Conservation (phyloP, 2,329 filamentous ascomycete genomes). For the Penicillium sp. region DNA sequence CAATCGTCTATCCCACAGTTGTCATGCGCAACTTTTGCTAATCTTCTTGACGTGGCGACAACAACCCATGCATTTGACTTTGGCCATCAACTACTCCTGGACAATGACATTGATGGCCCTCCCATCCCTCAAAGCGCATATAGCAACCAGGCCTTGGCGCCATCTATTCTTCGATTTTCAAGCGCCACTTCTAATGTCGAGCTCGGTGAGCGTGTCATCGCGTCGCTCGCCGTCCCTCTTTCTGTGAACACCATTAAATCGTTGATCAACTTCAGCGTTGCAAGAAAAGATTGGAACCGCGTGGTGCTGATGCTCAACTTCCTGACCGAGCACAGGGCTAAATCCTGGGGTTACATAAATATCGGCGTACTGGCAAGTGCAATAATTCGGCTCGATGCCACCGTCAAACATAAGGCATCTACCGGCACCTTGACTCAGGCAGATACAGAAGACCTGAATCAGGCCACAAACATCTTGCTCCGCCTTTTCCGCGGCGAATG, state of each 20-base stretch:
- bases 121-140: conserved; percentile 49
- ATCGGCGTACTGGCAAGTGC: conserved; percentile 36
- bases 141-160: conserved; percentile 47
- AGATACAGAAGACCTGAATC: conserved; percentile 18
- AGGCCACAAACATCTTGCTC: conserved; percentile 33
- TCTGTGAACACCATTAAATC: conserved; percentile 37
- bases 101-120: conserved; percentile 54
- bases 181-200: conserved; percentile 46
- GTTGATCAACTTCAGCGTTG: conserved; percentile 35
- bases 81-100: conserved; percentile 54
- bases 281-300: conserved; percentile 34
- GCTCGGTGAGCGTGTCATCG: conserved; percentile 30
- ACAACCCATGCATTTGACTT: conserved; percentile 48
- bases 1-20: conserved; percentile 39
- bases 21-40: conserved; percentile 48
- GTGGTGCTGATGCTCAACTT: conserved; percentile 33
- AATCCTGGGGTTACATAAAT: conserved; percentile 40
- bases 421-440: conserved; percentile 1
- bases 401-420: conserved; percentile 12
- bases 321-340: conserved; percentile 32
- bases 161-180: conserved; percentile 56
- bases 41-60: conserved; percentile 51
- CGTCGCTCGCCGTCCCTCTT: conserved; percentile 32
- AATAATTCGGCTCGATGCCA: conserved; percentile 41
- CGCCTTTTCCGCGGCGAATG: conserved; percentile 36